phyloP scores from a whole-genome alignment of 768 basidiomycete genomes.

The Kondoa malvinella region DNA sequence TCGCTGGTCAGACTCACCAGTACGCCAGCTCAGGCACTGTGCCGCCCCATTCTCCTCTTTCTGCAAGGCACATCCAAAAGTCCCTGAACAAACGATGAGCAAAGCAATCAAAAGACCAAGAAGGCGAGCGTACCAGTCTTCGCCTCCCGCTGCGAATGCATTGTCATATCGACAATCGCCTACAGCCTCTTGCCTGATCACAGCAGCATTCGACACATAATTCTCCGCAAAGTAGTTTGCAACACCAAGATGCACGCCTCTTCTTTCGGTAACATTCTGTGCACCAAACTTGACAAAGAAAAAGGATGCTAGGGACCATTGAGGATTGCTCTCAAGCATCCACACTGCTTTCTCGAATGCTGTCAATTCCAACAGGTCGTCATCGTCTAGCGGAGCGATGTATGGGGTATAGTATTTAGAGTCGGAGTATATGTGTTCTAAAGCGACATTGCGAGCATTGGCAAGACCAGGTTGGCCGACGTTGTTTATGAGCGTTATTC shows the following conservation, averaged over 20 bases:
- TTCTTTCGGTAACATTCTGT: slow-evolving; percentile 21
- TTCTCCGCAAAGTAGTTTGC: slow-evolving; percentile 19
- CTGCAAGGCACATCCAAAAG: slow-evolving; percentile 26
- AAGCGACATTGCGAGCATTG: slow-evolving; percentile 16
- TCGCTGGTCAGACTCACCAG: neutral
- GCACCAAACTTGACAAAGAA: slow-evolving; percentile 24
- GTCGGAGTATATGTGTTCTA: slow-evolving; percentile 10
- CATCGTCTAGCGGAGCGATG: slow-evolving; percentile 10
- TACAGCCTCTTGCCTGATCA: slow-evolving; percentile 13
- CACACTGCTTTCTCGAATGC: slow-evolving; percentile 23
- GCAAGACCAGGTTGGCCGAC: slow-evolving; percentile 10
- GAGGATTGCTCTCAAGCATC: slow-evolving; percentile 22
- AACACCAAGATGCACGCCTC: slow-evolving; percentile 17
- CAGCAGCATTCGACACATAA: slow-evolving; percentile 22
- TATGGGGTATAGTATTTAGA: neutral
- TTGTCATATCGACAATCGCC: slow-evolving; percentile 18
- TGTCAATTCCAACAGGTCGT: slow-evolving; percentile 23
- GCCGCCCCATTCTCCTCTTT: slow-evolving; percentile 22
- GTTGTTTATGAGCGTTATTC: slow-evolving; percentile 18
- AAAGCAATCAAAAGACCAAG: neutral
- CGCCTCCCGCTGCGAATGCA: slow-evolving; percentile 19
- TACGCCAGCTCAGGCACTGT: slow-evolving; percentile 21
- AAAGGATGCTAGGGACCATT: slow-evolving; percentile 22
- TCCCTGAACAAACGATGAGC: slow-evolving; percentile 9
- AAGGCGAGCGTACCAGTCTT: slow-evolving; percentile 18